Evolutionary conservation across 192 early-diverging fungal species (phyloP).

Genomic region (Entomortierella beljakovae): DNA sequence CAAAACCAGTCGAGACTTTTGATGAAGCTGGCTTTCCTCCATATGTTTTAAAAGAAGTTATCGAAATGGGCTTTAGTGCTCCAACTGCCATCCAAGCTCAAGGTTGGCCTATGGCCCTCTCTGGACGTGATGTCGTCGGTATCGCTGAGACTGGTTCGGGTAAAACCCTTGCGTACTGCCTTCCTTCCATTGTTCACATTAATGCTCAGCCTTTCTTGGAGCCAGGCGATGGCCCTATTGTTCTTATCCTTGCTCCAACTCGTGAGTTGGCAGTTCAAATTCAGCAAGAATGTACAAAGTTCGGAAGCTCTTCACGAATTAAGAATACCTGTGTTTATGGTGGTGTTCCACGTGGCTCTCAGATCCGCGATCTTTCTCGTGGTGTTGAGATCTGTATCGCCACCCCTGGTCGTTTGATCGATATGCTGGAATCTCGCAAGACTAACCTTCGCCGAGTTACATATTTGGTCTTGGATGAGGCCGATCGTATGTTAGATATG

Average conservation of each 20-base stretch:
- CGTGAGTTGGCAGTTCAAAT: slow-evolving; percentile 98
- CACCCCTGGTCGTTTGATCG: slow-evolving; percentile 97
- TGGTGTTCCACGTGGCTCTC: slow-evolving; percentile 91
- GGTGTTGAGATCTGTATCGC: slow-evolving; percentile 98
- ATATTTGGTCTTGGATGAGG: slow-evolving; percentile 97
- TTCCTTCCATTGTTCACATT: slow-evolving; percentile 98
- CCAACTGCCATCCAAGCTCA: slow-evolving; percentile 97
- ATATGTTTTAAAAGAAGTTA: slow-evolving; percentile 91
- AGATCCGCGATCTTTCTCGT: slow-evolving; percentile 84
- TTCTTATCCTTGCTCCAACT: slow-evolving; percentile 95
- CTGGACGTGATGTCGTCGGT: slow-evolving; percentile 94
- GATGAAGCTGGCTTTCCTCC: slow-evolving; percentile 91
- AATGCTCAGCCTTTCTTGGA: slow-evolving; percentile 94
- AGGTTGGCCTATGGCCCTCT: slow-evolving; percentile 99
- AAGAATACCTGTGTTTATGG: slow-evolving; percentile 97
- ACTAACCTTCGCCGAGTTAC: slow-evolving; percentile 96
- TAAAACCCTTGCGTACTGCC: slow-evolving; percentile 95
- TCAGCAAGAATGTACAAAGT: slow-evolving; percentile 94
- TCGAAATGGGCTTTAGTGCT: slow-evolving; percentile 83
- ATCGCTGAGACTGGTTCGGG: slow-evolving; percentile 90
- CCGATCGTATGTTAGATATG: slow-evolving; percentile 99
- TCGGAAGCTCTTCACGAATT: slow-evolving; percentile 87
- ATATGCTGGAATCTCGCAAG: slow-evolving; percentile 90
- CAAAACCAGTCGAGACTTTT: slow-evolving; percentile 91
- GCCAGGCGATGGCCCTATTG: slow-evolving; percentile 96